phyloP scores from a whole-genome alignment of 75 land plant genomes.

The Chamaecyparis obtusa region DNA sequence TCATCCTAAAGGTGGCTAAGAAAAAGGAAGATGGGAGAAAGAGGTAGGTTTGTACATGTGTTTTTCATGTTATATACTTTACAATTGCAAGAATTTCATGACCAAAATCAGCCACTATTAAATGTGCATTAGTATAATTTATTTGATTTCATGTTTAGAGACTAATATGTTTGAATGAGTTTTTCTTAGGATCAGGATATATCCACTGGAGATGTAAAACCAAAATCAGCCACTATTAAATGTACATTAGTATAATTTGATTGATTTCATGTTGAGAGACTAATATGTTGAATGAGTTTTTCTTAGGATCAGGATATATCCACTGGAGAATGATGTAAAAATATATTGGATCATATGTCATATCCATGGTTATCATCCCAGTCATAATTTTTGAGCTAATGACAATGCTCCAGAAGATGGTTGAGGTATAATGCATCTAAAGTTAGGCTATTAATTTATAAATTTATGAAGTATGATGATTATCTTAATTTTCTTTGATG shows the following conservation, averaged over 20 bases:
- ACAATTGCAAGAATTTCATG: not conserved
- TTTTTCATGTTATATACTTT: too few species aligned
- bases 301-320: conserved; percentile 89
- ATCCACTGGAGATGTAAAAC: conserved; percentile 97
- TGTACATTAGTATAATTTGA: not conserved
- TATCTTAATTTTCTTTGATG: conserved; percentile 3
- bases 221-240: not conserved
- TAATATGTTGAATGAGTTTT: not conserved
- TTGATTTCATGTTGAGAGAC: not conserved
- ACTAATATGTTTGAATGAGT: not conserved
- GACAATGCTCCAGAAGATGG: conserved; percentile 99
- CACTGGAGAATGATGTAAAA: conserved; percentile 99
- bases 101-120: not conserved
- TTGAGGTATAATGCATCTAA: conserved; percentile 61
- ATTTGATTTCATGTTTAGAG: not conserved
- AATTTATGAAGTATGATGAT: not conserved
- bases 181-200: conserved; percentile 78
- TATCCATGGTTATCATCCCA: conserved; percentile 97
- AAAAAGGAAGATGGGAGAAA: conserved; percentile 85
- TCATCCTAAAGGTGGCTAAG: conserved; percentile 93
- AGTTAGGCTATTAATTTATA: not conserved
- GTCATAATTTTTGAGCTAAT: conserved; percentile 97
- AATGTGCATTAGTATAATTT: not conserved
- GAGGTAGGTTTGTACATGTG: conserved; percentile 47
- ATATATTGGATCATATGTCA: conserved; percentile 96